These are phyloP conservation scores for Tylopilus sp. DNA, from an alignment of 768 basidiomycete species.

Conservation along the genomic window DNA sequence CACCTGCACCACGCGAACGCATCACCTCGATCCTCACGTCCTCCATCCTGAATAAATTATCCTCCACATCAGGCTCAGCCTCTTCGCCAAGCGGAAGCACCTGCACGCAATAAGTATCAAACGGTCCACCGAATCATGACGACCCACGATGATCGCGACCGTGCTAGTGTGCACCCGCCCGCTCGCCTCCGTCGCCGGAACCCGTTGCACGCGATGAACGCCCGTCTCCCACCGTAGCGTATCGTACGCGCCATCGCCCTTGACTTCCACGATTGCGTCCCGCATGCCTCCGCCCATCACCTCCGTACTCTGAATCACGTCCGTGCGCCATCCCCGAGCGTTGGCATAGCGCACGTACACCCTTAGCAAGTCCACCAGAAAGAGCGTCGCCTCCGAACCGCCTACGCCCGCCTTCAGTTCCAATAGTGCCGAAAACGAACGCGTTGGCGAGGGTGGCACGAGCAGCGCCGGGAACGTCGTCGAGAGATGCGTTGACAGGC, in stretches of 20 bases:
- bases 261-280: slow-evolving; percentile 77
- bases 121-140: not conserved
- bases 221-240: slow-evolving; percentile 86
- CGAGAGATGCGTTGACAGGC: slow-evolving; percentile 26
- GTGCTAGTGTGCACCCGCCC: slow-evolving; percentile 94
- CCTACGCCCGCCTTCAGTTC: slow-evolving; percentile 94
- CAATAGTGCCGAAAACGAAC: slow-evolving; percentile 69
- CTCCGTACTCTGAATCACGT: slow-evolving; percentile 56
- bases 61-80: slow-evolving; percentile 44
- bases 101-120: slow-evolving; percentile 35
- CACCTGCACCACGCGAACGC: slow-evolving; percentile 95
- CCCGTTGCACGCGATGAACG: slow-evolving; percentile 92
- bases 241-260: slow-evolving; percentile 77
- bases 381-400: slow-evolving; percentile 83
- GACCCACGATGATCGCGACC: slow-evolving; percentile 74
- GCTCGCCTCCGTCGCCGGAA: slow-evolving; percentile 85
- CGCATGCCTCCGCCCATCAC: slow-evolving; percentile 64
- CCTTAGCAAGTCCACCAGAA: slow-evolving; percentile 68
- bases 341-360: slow-evolving; percentile 76
- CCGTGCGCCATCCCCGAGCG: slow-evolving; percentile 56
- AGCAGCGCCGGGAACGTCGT: slow-evolving; percentile 66
- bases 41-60: slow-evolving; percentile 76
- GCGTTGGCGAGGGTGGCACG: slow-evolving; percentile 66
- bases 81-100: slow-evolving; percentile 81
- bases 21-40: slow-evolving; percentile 93